Percentiles rank a stretch among this genome's conserved stretches.
phyloP scores from a whole-genome alignment of 2,329 filamentous ascomycete species.

The Colletotrichum lini region DNA sequence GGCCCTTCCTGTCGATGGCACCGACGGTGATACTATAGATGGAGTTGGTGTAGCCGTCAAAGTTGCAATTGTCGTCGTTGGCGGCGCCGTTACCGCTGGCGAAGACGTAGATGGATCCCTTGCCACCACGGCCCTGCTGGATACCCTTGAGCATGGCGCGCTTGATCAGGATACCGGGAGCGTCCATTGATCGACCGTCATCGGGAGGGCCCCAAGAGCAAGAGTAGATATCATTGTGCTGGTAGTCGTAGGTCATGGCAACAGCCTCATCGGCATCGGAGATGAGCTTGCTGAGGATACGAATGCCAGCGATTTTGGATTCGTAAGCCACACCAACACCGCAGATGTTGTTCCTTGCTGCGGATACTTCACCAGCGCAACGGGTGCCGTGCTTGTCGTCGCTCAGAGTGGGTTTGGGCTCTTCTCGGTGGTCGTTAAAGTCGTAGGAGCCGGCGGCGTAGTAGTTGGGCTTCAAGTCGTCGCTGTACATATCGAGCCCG shows the following conservation, averaged over 20 bases:
- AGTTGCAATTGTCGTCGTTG: conserved; percentile 96
- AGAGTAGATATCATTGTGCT: conserved; percentile 96
- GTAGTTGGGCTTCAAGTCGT: conserved; percentile 93
- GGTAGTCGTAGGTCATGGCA: conserved; percentile 91
- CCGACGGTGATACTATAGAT: conserved; percentile 99
- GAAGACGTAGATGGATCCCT: conserved; percentile 95
- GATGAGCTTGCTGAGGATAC: conserved; percentile 92
- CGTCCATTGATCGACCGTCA: conserved; percentile 94
- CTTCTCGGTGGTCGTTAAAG: conserved; percentile 87
- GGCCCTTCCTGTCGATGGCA: conserved; percentile 87
- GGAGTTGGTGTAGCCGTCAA: conserved; percentile 99
- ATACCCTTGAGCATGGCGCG: conserved; percentile 93
- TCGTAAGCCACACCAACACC: conserved; percentile 97
- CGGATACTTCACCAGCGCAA: conserved; percentile 94
- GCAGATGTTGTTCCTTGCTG: conserved; percentile 92
- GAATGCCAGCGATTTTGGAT: conserved; percentile 89
- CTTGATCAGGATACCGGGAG: conserved; percentile 88
- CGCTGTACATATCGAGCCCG: conserved; percentile 94
- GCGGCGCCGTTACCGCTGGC: conserved; percentile 94
- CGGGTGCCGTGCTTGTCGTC: conserved; percentile 94
- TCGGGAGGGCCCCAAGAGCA: conserved; percentile 99
- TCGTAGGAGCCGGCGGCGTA: conserved; percentile 94
- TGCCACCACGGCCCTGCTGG: conserved; percentile 86
- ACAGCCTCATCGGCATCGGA: conserved; percentile 92
- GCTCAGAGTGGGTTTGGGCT: conserved; percentile 84